Evolutionary conservation across 495 filamentous ascomycete species (phyloP), one percentile per base, ranked within the genome.

Genomic region (Rhizodiscina lignyota): DNA sequence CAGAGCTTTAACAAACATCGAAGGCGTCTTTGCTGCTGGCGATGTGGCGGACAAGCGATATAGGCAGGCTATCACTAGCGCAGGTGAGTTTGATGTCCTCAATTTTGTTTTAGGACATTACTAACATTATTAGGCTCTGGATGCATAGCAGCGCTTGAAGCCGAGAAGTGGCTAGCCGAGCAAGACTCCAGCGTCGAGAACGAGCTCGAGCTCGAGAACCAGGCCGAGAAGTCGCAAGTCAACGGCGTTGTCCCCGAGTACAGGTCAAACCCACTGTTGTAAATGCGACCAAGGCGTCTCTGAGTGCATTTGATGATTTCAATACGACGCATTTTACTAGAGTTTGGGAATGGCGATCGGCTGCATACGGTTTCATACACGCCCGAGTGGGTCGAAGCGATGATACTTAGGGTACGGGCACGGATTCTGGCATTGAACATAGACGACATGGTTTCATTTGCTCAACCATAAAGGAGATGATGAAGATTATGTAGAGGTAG

Each of bases 11-110:
- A 99, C 89, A 29, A 93, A 73, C 54, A 55, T 93, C 4, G 72
- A 84, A 53, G 89, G 89, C 49, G 82, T 99, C 5, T 99, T 96
- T 55, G 89, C 89, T 34, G 87, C 86, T 30, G 89, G 89, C 34
- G 89, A 99, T 52, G 89, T 99, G 15, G 91, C 96, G 63, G 91
- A 99, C 54, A 96, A 94, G 72, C 75, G 79, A 48, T 99, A 99
- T 58, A 70, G 91, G 52, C 89, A 97, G 63, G 89, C 89, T 37
- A 86, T 97, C 48, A 97, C 89, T 34, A 93, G 83, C 65, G 89
- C 89, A 49, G 87, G 87, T 86, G 73, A 47, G 77, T 69, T 42
- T 31, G 30, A 16, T 18, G 23, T 27, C 35, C 29, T 33, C 21
- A 21, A 28, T 27, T 4, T 21, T 26, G 15, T 30, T 17, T 8